These are phyloP conservation scores for Setomelanomma holmii DNA, from an alignment of 2,329 filamentous ascomycete species.

Conservation along the genomic window DNA sequence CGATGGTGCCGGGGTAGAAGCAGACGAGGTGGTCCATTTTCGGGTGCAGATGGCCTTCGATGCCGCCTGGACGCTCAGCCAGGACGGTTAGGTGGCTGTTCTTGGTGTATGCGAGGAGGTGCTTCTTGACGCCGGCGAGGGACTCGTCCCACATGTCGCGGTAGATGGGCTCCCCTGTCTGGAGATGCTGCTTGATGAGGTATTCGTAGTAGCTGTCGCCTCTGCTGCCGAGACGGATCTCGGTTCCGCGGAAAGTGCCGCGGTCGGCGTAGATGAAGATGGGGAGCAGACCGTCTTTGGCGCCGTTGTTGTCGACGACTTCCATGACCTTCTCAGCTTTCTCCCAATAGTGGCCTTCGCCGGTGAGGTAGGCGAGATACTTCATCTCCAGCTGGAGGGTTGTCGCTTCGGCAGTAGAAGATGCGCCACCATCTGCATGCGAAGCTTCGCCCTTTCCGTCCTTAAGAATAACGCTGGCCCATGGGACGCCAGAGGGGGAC, in stretches of 20 bases:
- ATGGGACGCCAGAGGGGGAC: conserved; percentile 84
- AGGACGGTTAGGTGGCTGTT: conserved; percentile 85
- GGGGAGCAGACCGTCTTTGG: conserved; percentile 82
- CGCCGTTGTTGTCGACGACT: conserved; percentile 82
- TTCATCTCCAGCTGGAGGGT: conserved; percentile 96
- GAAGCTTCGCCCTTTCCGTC: conserved; percentile 78
- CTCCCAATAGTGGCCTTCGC: conserved; percentile 92
- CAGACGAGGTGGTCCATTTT: conserved; percentile 99
- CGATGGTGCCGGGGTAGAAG: conserved; percentile 96
- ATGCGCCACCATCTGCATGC: conserved; percentile 84
- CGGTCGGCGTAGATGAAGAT: conserved; percentile 85
- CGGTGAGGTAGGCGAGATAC: conserved; percentile 92
- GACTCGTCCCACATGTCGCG: conserved; percentile 92
- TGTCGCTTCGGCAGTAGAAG: conserved; percentile 92
- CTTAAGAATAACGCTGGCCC: conserved; percentile 86
- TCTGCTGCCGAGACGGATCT: conserved; percentile 90
- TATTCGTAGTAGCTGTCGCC: conserved; percentile 99
- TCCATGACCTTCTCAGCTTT: conserved; percentile 90
- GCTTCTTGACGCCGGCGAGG: conserved; percentile 83
- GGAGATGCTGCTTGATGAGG: conserved; percentile 96
- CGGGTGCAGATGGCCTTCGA: conserved; percentile 70
- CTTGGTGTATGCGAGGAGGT: conserved; percentile 88
- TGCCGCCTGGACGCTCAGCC: conserved; percentile 80
- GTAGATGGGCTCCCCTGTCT: conserved; percentile 87
- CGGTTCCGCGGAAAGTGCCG: conserved; percentile 80